phyloP scores from a whole-genome alignment of 352 stramenopile species.

The Phytophthora megakarya region DNA sequence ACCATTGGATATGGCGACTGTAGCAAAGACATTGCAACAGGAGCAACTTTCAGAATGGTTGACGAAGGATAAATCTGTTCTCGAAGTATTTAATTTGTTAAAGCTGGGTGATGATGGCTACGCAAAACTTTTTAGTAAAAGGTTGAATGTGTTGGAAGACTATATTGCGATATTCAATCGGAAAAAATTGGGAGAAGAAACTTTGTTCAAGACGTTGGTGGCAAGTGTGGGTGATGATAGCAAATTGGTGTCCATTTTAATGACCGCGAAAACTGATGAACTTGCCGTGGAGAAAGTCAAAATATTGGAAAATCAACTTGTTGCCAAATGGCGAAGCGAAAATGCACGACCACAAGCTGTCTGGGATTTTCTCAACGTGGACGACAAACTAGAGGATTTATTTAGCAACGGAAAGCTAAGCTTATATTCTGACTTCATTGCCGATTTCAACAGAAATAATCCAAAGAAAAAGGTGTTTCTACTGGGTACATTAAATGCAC shows the following conservation, averaged over 20 bases:
- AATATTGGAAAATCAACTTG: background rate
- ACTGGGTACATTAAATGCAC: background rate
- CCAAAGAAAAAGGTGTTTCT: background rate
- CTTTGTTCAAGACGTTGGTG: background rate
- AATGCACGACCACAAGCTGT: background rate
- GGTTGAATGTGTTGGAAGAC: background rate
- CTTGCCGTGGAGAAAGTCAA: background rate
- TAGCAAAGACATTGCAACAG: background rate
- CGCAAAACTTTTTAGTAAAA: background rate
- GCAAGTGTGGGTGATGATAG: background rate
- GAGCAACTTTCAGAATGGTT: background rate
- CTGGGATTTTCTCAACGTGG: background rate
- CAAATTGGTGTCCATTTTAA: background rate
- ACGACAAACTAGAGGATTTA: background rate
- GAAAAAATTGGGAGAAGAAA: background rate
- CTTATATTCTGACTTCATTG: background rate
- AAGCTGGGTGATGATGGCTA: background rate
- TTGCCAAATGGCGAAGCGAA: background rate
- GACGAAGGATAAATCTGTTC: background rate
- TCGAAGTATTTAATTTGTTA: background rate
- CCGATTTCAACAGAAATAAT: background rate
- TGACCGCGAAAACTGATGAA: background rate
- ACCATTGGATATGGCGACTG: background rate
- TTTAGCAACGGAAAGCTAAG: background rate
- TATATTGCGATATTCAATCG: background rate